phyloP scores from a whole-genome alignment of 2,329 filamentous ascomycete genomes.

The Ceratocystis alfenasii region DNA sequence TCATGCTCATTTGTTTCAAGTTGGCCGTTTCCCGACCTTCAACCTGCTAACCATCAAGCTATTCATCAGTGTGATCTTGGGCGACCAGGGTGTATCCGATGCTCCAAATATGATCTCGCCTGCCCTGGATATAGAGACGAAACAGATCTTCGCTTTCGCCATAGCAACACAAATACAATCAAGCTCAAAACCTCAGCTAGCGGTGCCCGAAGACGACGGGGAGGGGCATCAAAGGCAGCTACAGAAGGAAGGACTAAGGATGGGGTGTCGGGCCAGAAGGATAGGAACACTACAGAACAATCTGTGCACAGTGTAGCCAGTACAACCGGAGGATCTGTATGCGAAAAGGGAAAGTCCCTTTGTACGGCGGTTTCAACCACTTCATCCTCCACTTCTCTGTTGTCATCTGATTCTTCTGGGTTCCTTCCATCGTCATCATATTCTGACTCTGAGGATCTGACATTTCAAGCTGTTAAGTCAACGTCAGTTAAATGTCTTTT shows the following conservation, averaged over 20 bases:
- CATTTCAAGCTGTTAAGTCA: background rate
- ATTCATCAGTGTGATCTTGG: constrained; percentile 18
- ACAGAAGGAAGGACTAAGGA: background rate
- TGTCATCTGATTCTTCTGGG: background rate
- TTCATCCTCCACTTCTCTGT: background rate
- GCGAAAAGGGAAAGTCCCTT: background rate
- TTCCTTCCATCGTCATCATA: background rate
- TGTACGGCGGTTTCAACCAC: background rate
- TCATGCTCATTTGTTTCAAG: background rate
- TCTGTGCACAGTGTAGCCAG: background rate
- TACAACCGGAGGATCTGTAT: background rate
- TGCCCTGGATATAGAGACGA: constrained; percentile 22
- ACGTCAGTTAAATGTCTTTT: constrained; percentile 1
- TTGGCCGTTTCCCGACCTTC: background rate
- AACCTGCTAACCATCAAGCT: background rate
- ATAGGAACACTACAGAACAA: background rate
- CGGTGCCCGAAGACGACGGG: background rate
- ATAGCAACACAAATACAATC: constrained; percentile 22
- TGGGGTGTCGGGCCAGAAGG: background rate
- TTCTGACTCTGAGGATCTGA: background rate
- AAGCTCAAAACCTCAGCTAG: constrained; percentile 13
- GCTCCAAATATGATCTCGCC: constrained; percentile 17
- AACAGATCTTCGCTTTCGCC: constrained; percentile 21
- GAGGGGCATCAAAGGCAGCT: background rate
- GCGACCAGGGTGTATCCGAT: constrained; percentile 20